Conservation (phyloP, 83 land plant genomes). For the Diphasiastrum complanatum region DNA sequence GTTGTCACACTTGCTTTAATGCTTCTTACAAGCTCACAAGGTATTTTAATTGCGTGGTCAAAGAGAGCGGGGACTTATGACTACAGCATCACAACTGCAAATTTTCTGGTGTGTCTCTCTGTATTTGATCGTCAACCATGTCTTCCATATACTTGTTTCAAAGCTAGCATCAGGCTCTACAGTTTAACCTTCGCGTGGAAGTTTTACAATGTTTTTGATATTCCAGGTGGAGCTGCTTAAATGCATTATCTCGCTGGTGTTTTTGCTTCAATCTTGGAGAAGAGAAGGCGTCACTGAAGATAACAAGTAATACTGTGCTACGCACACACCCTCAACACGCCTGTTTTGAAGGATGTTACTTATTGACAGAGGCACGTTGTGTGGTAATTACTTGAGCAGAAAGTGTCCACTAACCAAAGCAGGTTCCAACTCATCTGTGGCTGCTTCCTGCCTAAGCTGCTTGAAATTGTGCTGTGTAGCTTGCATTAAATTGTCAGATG, state of each 20-base stretch:
- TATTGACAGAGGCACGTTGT: neutral
- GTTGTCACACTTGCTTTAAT: conserved; percentile 68
- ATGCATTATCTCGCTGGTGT: conserved; percentile 65
- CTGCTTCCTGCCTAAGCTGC: too few species aligned
- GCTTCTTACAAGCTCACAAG: conserved; percentile 81
- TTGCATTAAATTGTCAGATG: neutral
- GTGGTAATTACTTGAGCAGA: neutral
- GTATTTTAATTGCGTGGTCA: conserved; percentile 84
- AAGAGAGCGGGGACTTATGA: conserved; percentile 79
- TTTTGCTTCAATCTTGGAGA: conserved; percentile 51
- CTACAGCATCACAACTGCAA: conserved; percentile 84
- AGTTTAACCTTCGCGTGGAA: too few species aligned
- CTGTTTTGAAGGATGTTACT: neutral
- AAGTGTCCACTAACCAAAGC: too few species aligned
- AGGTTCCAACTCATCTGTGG: too few species aligned
- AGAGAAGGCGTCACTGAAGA: conserved; percentile 76
- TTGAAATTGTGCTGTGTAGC: neutral
- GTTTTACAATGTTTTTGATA: too few species aligned
- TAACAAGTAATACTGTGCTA: conserved; percentile 46
- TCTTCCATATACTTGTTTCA: too few species aligned
- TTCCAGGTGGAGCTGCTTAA: conserved; percentile 75
- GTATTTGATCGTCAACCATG: too few species aligned
- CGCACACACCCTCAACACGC: neutral
- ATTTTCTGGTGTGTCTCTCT: conserved; percentile 68
- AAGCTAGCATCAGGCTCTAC: too few species aligned